These are phyloP conservation scores for Terfezia boudieri DNA, from an alignment of 495 filamentous ascomycete species.

Conservation along the genomic window DNA sequence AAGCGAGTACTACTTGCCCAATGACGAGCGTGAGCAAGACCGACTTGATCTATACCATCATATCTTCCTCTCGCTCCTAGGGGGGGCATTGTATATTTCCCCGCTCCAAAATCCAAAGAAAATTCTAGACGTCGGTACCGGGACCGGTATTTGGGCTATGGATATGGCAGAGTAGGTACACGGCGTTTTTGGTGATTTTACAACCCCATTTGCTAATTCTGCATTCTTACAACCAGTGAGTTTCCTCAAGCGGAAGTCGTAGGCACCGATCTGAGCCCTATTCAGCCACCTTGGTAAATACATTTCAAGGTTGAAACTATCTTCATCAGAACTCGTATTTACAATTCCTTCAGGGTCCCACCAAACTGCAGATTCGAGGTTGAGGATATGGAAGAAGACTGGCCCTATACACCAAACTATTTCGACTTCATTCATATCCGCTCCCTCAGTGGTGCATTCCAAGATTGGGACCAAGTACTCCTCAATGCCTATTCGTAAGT, in stretches of 20 bases:
- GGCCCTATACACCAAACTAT: conserved; percentile 23
- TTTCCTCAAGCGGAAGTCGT: conserved; percentile 35
- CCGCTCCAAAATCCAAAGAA: conserved; percentile 21
- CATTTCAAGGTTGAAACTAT: background rate
- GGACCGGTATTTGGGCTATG: conserved; percentile 25
- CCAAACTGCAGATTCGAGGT: conserved; percentile 31
- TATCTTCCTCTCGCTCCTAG: conserved; percentile 13
- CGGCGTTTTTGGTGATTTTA: background rate
- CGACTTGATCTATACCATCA: conserved; percentile 8
- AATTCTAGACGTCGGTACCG: conserved; percentile 34
- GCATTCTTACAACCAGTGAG: conserved; percentile 6
- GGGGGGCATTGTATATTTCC: conserved; percentile 23
- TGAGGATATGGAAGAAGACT: conserved; percentile 28
- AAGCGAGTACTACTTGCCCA: background rate
- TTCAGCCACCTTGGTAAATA: conserved; percentile 31
- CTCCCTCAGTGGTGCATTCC: conserved; percentile 30
- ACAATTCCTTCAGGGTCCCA: conserved; percentile 13
- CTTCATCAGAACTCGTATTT: background rate
- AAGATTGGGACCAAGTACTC: conserved; percentile 28
- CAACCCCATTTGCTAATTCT: background rate
- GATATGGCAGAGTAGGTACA: background rate
- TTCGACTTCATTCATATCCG: conserved; percentile 44
- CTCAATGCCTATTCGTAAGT: conserved; percentile 7
- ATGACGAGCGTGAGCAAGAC: background rate
- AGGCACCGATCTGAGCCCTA: conserved; percentile 41